These are phyloP conservation scores for Aspergillus neoniger DNA, from an alignment of 2,329 filamentous ascomycete genomes.

Conservation along the genomic window DNA sequence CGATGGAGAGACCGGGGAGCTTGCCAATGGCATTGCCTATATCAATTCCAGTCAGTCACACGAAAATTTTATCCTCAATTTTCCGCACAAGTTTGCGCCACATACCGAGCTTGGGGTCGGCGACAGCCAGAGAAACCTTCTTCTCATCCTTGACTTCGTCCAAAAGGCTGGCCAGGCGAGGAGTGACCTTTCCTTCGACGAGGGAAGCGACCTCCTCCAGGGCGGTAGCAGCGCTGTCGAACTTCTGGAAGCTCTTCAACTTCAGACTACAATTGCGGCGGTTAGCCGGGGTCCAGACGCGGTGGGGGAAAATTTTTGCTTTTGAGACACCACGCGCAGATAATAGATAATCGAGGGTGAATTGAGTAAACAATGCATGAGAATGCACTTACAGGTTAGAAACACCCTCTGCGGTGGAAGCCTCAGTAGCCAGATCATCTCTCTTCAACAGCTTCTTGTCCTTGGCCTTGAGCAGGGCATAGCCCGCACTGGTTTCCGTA, in stretches of 20 bases:
- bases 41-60: slow-evolving; percentile 19
- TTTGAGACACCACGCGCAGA: background rate
- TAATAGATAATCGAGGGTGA: background rate
- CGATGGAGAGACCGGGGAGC: slow-evolving; percentile 82
- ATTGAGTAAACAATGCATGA: background rate
- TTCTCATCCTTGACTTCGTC: slow-evolving; percentile 95
- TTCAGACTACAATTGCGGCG: slow-evolving; percentile 65
- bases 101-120: slow-evolving; percentile 80
- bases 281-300: slow-evolving; percentile 24
- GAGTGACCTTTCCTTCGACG: slow-evolving; percentile 92
- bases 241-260: slow-evolving; percentile 96
- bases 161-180: slow-evolving; percentile 78
- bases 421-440: slow-evolving; percentile 73
- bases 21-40: slow-evolving; percentile 83
- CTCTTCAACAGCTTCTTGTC: slow-evolving; percentile 97
- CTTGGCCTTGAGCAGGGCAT: slow-evolving; percentile 96
- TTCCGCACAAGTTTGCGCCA: slow-evolving; percentile 8
- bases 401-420: slow-evolving; percentile 78
- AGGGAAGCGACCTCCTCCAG: slow-evolving; percentile 87
- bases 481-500: slow-evolving; percentile 91
- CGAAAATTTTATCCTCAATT: background rate
- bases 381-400: slow-evolving; percentile 72
- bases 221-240: slow-evolving; percentile 87
- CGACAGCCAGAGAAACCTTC: slow-evolving; percentile 91
- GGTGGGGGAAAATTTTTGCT: slow-evolving; percentile 31